Percentiles rank a stretch among this genome's conserved stretches.
Conservation (phyloP, 306 rosid species). For the Quercus berberidifolia region DNA sequence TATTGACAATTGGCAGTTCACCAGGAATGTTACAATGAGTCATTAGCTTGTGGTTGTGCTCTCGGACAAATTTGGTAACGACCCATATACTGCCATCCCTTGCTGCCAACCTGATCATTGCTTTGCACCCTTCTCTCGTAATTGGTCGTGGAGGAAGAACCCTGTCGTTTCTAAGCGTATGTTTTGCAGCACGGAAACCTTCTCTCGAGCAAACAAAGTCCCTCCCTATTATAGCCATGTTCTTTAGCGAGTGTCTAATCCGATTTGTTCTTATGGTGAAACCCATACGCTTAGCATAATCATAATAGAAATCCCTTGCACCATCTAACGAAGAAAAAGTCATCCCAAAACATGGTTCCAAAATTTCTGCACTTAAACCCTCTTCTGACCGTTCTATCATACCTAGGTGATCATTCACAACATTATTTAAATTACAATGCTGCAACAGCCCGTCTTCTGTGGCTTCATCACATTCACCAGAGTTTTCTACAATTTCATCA, state of each 20-base stretch:
- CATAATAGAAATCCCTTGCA: conserved; percentile 26
- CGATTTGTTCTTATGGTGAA: conserved; percentile 21
- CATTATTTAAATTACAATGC: neutral
- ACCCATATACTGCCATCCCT: conserved; percentile 16
- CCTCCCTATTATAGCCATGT: conserved; percentile 21
- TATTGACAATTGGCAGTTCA: conserved; percentile 19
- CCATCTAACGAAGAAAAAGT: conserved; percentile 9
- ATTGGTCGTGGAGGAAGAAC: conserved; percentile 22
- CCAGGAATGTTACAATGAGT: conserved; percentile 4
- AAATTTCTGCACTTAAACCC: neutral
- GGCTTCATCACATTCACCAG: neutral
- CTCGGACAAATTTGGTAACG: conserved; percentile 16
- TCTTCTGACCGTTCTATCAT: neutral
- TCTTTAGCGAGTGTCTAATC: conserved; percentile 19
- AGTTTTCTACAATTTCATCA: conserved; percentile 1
- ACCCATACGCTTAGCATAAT: conserved; percentile 19
- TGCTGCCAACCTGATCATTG: conserved; percentile 21
- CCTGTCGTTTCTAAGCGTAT: conserved; percentile 16
- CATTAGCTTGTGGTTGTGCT: conserved; percentile 23
- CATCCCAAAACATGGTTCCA: conserved; percentile 17
- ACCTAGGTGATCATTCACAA: neutral
- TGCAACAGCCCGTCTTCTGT: conserved; percentile 5
- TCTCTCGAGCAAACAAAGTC: conserved; percentile 24
- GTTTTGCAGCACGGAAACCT: conserved; percentile 22
- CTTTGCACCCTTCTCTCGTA: conserved; percentile 25